These are phyloP conservation scores for Byssothecium circinans DNA, from an alignment of 2,329 filamentous ascomycete species.

Conservation along the genomic window DNA sequence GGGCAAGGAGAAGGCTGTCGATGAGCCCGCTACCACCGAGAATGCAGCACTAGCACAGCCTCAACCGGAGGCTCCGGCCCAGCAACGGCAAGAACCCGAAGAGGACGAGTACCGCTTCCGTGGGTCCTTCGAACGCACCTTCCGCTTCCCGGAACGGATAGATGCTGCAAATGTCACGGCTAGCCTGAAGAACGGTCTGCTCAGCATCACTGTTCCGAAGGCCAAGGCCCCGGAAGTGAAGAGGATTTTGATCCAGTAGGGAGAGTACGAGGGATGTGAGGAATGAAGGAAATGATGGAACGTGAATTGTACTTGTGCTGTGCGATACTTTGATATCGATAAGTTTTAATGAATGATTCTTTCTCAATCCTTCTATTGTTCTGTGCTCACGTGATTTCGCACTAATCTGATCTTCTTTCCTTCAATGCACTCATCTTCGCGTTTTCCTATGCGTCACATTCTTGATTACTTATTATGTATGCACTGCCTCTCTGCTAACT, in stretches of 20 bases:
- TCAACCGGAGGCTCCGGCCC: constrained; percentile 21
- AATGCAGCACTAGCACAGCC: constrained; percentile 15
- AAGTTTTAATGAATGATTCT: neutral
- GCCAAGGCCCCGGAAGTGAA: constrained; percentile 40
- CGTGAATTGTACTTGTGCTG: neutral
- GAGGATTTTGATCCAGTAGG: constrained; percentile 34
- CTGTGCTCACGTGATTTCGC: no score
- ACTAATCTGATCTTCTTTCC: no score
- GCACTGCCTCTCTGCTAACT: no score
- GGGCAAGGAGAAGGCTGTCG: constrained; percentile 34
- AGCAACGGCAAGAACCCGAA: constrained; percentile 16
- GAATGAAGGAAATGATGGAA: neutral
- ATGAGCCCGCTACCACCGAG: constrained; percentile 17
- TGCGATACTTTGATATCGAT: neutral
- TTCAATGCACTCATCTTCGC: no score
- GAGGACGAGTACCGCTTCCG: constrained; percentile 52
- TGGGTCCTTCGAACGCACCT: constrained; percentile 68
- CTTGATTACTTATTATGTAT: no score
- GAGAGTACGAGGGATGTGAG: neutral
- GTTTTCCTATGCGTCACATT: no score
- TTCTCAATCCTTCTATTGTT: no score
- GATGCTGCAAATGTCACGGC: constrained; percentile 65
- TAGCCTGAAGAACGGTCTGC: constrained; percentile 65
- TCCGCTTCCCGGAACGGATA: constrained; percentile 67
- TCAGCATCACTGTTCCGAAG: constrained; percentile 68